Conservation (phyloP, 495 filamentous ascomycete genomes). For the Daldinia grandis region DNA sequence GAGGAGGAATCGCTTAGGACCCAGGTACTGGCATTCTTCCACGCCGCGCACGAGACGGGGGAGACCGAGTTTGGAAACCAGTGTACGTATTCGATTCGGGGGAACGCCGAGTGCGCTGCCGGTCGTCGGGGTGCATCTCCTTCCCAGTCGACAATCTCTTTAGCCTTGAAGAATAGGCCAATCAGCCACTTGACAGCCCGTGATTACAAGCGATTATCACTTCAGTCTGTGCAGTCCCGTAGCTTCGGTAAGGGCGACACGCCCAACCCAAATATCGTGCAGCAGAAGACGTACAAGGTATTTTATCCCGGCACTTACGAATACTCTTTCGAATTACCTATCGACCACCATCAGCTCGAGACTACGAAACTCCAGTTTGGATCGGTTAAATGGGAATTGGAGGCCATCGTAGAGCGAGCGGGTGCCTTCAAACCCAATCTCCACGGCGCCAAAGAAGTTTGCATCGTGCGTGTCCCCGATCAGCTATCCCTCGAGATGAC, state of each 20-base stretch:
- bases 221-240: constrained; percentile 80
- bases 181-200: constrained; percentile 52
- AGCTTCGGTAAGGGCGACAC: constrained; percentile 87
- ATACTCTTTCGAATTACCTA: constrained; percentile 93
- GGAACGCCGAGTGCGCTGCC: constrained; percentile 21
- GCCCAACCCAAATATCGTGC: constrained; percentile 65
- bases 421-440: constrained; percentile 94
- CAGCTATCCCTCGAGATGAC: constrained; percentile 93
- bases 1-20: constrained; percentile 82
- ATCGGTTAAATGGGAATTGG: constrained; percentile 86
- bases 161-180: constrained; percentile 40
- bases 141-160: constrained; percentile 37
- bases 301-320: constrained; percentile 92
- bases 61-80: constrained; percentile 68
- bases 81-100: constrained; percentile 57
- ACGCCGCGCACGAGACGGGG: constrained; percentile 68
- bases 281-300: constrained; percentile 87
- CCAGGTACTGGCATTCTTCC: constrained; percentile 84
- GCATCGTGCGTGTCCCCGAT: constrained; percentile 85
- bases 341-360: constrained; percentile 91
- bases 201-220: constrained; percentile 70
- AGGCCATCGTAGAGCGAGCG: constrained; percentile 85
- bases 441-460: constrained; percentile 82
- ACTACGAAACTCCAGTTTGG: constrained; percentile 91
- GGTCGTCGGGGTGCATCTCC: constrained; percentile 31